These are phyloP conservation scores for Corymbia citriodora DNA, from an alignment of 441 rosid genomes.

Conservation along the genomic window DNA sequence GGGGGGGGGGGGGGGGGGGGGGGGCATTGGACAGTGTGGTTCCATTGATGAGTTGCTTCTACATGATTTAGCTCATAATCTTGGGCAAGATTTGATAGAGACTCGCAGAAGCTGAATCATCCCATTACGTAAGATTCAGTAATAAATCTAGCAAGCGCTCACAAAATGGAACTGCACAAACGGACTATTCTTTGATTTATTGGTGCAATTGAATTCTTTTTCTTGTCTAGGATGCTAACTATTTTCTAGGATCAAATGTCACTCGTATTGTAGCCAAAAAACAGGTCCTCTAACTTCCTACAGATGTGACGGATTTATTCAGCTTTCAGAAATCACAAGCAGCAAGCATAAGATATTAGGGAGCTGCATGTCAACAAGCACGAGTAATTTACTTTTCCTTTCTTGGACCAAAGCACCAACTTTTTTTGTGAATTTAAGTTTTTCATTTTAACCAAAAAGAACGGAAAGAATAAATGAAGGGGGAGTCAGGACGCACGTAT, in stretches of 20 bases:
- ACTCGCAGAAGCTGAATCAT: not conserved
- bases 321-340: not conserved
- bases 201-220: not conserved
- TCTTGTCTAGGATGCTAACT: not conserved
- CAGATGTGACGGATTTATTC: not conserved
- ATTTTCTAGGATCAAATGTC: not conserved
- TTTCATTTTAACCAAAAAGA: not conserved
- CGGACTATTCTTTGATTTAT: not conserved
- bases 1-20: no score
- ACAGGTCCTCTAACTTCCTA: not conserved
- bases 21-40: not conserved
- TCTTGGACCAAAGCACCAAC: not conserved
- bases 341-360: not conserved
- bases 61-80: not conserved
- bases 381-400: not conserved
- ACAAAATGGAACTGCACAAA: not conserved
- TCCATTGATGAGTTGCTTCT: not conserved
- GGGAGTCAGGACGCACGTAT: not conserved
- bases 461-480: not conserved
- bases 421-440: not conserved
- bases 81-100: not conserved
- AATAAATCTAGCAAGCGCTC: not conserved
- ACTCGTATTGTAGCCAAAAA: not conserved
- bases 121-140: not conserved
- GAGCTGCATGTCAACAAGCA: not conserved